phyloP scores from a whole-genome alignment of 2,329 filamentous ascomycete genomes.

The Ampelomyces quisqualis region DNA sequence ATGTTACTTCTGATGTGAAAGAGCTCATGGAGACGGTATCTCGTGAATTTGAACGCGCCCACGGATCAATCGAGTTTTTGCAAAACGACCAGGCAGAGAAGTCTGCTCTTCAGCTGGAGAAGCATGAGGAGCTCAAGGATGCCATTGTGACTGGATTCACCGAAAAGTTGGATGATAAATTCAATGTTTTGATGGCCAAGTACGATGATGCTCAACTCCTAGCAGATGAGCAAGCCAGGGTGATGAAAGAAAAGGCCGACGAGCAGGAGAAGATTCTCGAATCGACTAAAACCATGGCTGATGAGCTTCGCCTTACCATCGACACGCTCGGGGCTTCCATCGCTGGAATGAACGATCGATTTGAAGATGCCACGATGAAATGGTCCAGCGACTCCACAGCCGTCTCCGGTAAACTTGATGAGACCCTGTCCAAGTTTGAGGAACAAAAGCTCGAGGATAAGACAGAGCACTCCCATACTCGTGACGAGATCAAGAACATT shows the following conservation, averaged over 20 bases:
- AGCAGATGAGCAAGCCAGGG: conserved; percentile 71
- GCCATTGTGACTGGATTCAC: conserved; percentile 57
- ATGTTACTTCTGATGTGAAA: conserved; percentile 53
- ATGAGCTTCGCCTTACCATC: conserved; percentile 83
- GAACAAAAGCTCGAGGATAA: conserved; percentile 75
- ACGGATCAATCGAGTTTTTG: conserved; percentile 73
- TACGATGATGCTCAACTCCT: conserved; percentile 81
- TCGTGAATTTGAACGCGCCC: conserved; percentile 82
- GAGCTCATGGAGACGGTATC: conserved; percentile 72
- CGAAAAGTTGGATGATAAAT: conserved; percentile 70
- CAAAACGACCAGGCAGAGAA: conserved; percentile 75
- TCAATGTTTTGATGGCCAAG: conserved; percentile 78
- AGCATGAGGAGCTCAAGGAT: conserved; percentile 61
- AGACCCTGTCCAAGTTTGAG: conserved; percentile 73
- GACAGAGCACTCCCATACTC: conserved; percentile 77
- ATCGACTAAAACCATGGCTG: conserved; percentile 74
- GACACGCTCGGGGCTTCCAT: conserved; percentile 75
- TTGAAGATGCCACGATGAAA: conserved; percentile 81
- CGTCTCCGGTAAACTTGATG: conserved; percentile 79
- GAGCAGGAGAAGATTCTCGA: conserved; percentile 73
- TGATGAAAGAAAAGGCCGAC: conserved; percentile 70
- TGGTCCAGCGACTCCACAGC: conserved; percentile 85
- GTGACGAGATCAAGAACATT: conserved; percentile 76
- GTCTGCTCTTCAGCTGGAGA: conserved; percentile 56
- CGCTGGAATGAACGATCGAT: conserved; percentile 55